Percentiles rank a stretch among this genome's conserved stretches.
Conservation (phyloP, 441 rosid genomes). For the Pelargonium exstipulatum region DNA sequence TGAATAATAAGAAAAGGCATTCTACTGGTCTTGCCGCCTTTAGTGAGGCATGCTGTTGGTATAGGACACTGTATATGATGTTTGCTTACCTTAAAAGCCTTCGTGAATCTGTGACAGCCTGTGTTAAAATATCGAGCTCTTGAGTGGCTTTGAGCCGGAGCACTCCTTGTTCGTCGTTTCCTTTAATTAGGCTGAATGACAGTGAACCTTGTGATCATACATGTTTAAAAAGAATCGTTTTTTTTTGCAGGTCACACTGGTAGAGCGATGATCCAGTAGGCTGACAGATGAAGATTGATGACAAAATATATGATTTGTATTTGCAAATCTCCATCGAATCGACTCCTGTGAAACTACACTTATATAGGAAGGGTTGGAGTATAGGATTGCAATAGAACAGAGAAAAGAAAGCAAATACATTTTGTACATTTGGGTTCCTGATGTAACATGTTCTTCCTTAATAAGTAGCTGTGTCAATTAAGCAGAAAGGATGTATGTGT, state of each 20-base stretch:
- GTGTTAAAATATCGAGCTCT: background rate
- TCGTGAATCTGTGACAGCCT: background rate
- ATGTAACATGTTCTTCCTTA: background rate
- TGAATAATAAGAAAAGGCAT: background rate
- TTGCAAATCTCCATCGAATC: background rate
- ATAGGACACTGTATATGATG: background rate
- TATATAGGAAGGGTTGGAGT: background rate
- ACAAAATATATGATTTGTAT: conserved; percentile 3
- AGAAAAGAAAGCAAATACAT: background rate
- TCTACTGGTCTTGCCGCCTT: background rate
- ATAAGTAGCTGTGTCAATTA: background rate
- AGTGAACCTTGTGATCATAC: background rate
- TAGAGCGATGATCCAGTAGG: conserved; percentile 1
- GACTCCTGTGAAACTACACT: background rate
- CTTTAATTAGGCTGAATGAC: background rate
- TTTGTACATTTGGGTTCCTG: background rate
- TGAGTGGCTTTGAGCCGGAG: background rate
- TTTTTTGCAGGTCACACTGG: background rate
- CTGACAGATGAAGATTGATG: background rate
- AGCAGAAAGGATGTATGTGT: background rate
- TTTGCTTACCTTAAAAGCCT: background rate
- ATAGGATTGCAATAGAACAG: background rate
- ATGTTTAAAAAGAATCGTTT: background rate
- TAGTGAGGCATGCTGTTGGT: background rate
- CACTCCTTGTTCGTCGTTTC: background rate